Evolutionary conservation across 192 early-diverging fungal genomes (phyloP).

Genomic region (Podila verticillata): DNA sequence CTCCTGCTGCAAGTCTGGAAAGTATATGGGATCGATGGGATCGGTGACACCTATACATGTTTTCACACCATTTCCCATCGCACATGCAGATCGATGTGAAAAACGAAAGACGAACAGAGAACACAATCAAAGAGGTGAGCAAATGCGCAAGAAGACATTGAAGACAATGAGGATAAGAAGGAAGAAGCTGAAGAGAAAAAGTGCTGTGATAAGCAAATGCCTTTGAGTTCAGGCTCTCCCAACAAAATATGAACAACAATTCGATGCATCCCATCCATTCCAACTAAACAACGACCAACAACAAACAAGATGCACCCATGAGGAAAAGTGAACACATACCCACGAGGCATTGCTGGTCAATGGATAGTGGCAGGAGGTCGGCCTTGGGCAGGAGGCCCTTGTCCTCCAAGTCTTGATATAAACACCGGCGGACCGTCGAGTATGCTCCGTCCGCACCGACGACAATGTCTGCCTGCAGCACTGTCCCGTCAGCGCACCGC

Average conservation of each 20-base stretch:
- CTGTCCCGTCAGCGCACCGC: slow-evolving; percentile 20
- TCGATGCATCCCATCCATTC: too few species aligned
- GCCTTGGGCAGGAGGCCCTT: slow-evolving; percentile 26
- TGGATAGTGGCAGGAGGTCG: slow-evolving; percentile 30
- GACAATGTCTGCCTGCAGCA: slow-evolving; percentile 15
- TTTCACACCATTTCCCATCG: too few species aligned
- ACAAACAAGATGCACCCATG: not conserved
- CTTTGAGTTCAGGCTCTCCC: too few species aligned
- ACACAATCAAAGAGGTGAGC: not conserved
- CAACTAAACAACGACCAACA: too few species aligned
- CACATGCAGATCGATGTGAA: not conserved
- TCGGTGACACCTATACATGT: slow-evolving; percentile 23
- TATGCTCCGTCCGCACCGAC: slow-evolving; percentile 46
- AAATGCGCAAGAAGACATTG: not conserved
- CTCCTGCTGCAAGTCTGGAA: slow-evolving; percentile 24
- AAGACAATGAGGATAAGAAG: too few species aligned
- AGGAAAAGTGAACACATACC: slow-evolving; percentile 11
- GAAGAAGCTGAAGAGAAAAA: too few species aligned
- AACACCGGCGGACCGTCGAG: slow-evolving; percentile 25
- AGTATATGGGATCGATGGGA: slow-evolving; percentile 44
- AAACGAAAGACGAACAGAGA: not conserved
- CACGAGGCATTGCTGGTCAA: slow-evolving; percentile 44
- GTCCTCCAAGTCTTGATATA: slow-evolving; percentile 18
- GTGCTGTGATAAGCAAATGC: too few species aligned
- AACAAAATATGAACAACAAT: too few species aligned